These are phyloP conservation scores for Coniosporium apollinis DNA, from an alignment of 495 filamentous ascomycete species.

Conservation along the genomic window DNA sequence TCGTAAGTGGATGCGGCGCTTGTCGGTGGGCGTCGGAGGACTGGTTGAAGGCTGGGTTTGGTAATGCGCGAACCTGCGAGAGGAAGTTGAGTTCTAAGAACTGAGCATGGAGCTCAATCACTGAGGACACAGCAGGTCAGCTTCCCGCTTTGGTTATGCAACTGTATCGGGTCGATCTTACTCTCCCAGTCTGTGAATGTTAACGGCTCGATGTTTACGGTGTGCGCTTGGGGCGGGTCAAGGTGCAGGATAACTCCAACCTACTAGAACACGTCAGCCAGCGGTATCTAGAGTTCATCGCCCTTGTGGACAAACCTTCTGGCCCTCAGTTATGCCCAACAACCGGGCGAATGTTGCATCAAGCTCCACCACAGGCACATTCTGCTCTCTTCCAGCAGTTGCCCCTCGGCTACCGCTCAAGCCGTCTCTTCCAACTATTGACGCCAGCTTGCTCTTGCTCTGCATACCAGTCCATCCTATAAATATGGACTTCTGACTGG, in stretches of 20 bases:
- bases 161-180: slow-evolving; percentile 20
- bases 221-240: slow-evolving; percentile 78
- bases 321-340: slow-evolving; percentile 65
- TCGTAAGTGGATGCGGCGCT: slow-evolving; percentile 60
- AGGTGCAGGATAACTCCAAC: slow-evolving; percentile 59
- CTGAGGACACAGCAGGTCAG: slow-evolving; percentile 22
- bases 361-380: slow-evolving; percentile 62
- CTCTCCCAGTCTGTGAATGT: slow-evolving; percentile 92
- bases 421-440: slow-evolving; percentile 56
- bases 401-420: slow-evolving; percentile 36
- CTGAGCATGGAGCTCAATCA: slow-evolving; percentile 89
- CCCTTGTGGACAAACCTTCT: slow-evolving; percentile 41
- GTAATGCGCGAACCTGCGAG: slow-evolving; percentile 81
- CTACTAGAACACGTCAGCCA: slow-evolving; percentile 17
- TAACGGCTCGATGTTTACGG: slow-evolving; percentile 87
- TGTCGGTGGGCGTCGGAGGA: slow-evolving; percentile 27
- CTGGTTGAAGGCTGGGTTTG: slow-evolving; percentile 55
- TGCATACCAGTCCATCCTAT: slow-evolving; percentile 96
- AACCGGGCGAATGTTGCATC: slow-evolving; percentile 78
- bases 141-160: neutral
- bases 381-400: slow-evolving; percentile 45
- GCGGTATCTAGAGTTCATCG: neutral
- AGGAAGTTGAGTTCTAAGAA: slow-evolving; percentile 90
- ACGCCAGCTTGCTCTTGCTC: slow-evolving; percentile 62
- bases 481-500: slow-evolving; percentile 52